Evolutionary conservation across 768 basidiomycete species (phyloP), one percentile per base, ranked within the genome.

Genomic region (Suillus sp.): DNA sequence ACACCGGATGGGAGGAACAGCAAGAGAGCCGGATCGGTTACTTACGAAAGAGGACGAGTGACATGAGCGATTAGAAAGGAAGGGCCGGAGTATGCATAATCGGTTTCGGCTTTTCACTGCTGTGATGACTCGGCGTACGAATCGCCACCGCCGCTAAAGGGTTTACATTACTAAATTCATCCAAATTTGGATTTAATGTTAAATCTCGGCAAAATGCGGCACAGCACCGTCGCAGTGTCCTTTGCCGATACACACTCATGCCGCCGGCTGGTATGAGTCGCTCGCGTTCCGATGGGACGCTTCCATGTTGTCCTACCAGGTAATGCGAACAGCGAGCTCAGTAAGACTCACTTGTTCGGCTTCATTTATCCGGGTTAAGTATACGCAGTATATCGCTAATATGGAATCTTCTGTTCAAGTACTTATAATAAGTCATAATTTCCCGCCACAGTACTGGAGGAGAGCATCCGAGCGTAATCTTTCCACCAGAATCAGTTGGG

Each of bases 21-120:
- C 16, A 50, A 69, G 67, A 73, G 78, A 69, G 75, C 75, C 75
- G 73, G 73, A 74, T 76, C 75, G 75, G 75, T 66, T 50, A 66
- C 56, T 64, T 64, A 72, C 73, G 59, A 63, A 74, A 72, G 65
- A 54, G 72, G 75, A 67, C 43, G 72, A 58, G 60, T 66, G 71
- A 66, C 66, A 63, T 64, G 56, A 62, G 62, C 62, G 70, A 74
- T 74, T 74, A 76, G 69, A 67, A 75, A 74, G 63, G 62, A 22
- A 38, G 51, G 51, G 51, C 30, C 30, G 51, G 51, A 13, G 32
- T n/a, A 34, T 53, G 30, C 51, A 53, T 53, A 53, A 53, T 53
- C 51, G 51, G 14, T 34, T 32, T 53, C 30, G 30, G 51, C 51
- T 50, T 50, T 50, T 18, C 25, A 18, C 25, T 48, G 47, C 48